Evolutionary conservation across 2,329 filamentous ascomycete genomes (phyloP), one percentile per base, ranked within the genome.

Genomic region (Aureobasidium sp.): DNA sequence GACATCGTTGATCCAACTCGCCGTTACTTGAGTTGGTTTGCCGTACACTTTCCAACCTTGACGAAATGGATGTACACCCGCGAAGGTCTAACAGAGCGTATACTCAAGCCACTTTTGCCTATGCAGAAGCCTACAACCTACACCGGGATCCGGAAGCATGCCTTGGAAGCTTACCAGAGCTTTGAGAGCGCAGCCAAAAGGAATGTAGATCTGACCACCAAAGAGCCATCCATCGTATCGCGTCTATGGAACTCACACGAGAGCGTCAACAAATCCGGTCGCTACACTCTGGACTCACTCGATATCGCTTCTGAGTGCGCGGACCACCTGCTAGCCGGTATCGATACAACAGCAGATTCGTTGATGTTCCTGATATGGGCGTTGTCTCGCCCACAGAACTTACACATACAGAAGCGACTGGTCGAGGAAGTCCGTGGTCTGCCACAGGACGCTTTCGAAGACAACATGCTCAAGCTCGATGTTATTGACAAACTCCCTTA

Each of bases 221-320:
- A 66, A 19, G 67, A 71, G 9, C 27, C 66, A 9, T 70, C 74
- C 0, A 76, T 80, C 58, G 71, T 79, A 9, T 68, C 67, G 0
- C 70, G 70, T 8, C 70, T 81, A 3, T 76, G 74, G 70, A 66
- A 71, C 19, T 64, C 73, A 37, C 71, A 74, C 40, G 69, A 35
- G 61, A 45, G 40, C 33, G n/a, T 49, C 42, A 59, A 50, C 31
- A 24, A 37, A 2, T 29, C 53, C 11, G 50, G 17, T 8, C 47
- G 65, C 2, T 60, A 60, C 9, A 65, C 68, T 3, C 66, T 80
- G 3, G 70, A 73, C 11, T 75, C 77, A 35, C 65, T 80, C 7
- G 78, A 81, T 22, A 78, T 81, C 42, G 81, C 81, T 0, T 80
- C 79, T 0, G 81, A 83, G 68, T 76, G 74, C 14, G 80, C 80